Evolutionary conservation across 2,329 filamentous ascomycete species (phyloP), one percentile per base, ranked within the genome.

Genomic region (Chrysosporium queenslandicum): DNA sequence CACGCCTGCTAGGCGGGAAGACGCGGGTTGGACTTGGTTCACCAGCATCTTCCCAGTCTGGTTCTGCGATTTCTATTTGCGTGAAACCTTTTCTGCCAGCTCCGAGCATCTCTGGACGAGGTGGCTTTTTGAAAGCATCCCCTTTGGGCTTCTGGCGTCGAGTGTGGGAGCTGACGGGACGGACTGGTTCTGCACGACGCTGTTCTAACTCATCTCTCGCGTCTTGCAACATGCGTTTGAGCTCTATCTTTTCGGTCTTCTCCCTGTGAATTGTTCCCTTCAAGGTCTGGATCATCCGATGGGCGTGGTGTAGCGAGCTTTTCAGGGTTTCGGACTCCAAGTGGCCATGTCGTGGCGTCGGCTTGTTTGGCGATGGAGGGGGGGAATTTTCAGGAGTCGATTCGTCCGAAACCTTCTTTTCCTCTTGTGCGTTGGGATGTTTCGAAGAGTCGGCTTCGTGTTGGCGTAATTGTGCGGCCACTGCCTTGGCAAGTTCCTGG

Each of bases 231-330:
- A 98, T 87, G 55, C 91, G 86, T 70, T 88, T 90, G 50, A 97
- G 79, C 69, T 98, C 92, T 25, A 97, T 80, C 75, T 96, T 98
- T 69, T 98, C 92, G 0, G 91, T 96, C 81, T 97, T 98, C 69
- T 98, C 92, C 30, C 92, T 86, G 68, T 98, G 91, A 43, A 97
- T 86, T 62, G 90, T 94, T 67, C 86, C 89, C 69, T 94, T 89
- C 60, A 97, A 80, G 62, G 88, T 94, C 67, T 97, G 91, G 54
- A 98, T 96, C 71, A 94, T 96, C 53, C 91, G 82, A 67, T 97
- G 92, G 36, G 92, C 91, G 66, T 98, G 92, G 59, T 89, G 85
- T 25, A 97, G 77, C 23, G 91, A 96, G 50, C 90, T 94, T 72
- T 92, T 94, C 59, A 98, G 74, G 0, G 92, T 98, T 71, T 98